Conservation (phyloP, 768 basidiomycete species). For the Pseudohyphozyma bogoriensis region DNA sequence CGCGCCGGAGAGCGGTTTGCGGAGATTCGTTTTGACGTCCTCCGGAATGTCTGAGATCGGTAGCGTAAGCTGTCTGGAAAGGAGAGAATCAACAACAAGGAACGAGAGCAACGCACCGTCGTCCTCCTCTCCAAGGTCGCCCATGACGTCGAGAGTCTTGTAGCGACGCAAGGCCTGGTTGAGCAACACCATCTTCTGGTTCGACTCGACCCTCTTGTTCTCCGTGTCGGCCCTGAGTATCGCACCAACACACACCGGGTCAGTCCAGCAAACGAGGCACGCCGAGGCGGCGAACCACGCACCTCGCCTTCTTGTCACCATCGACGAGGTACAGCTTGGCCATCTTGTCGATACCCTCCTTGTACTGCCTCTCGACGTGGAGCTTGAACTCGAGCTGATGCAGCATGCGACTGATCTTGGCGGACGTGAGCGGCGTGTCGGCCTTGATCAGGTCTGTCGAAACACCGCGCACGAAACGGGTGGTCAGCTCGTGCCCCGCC, state of each 20-base stretch:
- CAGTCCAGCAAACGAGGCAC: too few relatives aligned
- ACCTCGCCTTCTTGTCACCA: slow-evolving; percentile 89
- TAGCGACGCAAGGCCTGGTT: slow-evolving; percentile 88
- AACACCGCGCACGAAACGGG: not conserved
- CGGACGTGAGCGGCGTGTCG: slow-evolving; percentile 88
- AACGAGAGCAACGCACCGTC: slow-evolving; percentile 48
- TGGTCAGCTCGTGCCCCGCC: not conserved
- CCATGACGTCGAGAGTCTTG: slow-evolving; percentile 87
- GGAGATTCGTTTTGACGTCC: slow-evolving; percentile 82
- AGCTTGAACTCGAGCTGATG: slow-evolving; percentile 99
- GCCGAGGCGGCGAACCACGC: slow-evolving; percentile 21
- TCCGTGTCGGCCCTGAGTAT: slow-evolving; percentile 56
- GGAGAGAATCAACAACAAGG: not conserved
- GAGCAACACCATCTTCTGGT: slow-evolving; percentile 89
- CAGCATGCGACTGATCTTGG: slow-evolving; percentile 94
- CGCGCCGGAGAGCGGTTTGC: slow-evolving; percentile 91
- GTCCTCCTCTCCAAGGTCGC: slow-evolving; percentile 56
- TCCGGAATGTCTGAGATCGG: slow-evolving; percentile 51
- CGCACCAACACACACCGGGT: not conserved
- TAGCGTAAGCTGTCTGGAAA: not conserved
- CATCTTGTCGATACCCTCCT: slow-evolving; percentile 98
- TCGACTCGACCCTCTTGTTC: slow-evolving; percentile 84
- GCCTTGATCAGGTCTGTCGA: slow-evolving; percentile 79
- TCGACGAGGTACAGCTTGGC: slow-evolving; percentile 85
- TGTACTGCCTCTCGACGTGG: slow-evolving; percentile 95